phyloP scores from a whole-genome alignment of 2,329 filamentous ascomycete genomes.

The Monilinia fructigena region DNA sequence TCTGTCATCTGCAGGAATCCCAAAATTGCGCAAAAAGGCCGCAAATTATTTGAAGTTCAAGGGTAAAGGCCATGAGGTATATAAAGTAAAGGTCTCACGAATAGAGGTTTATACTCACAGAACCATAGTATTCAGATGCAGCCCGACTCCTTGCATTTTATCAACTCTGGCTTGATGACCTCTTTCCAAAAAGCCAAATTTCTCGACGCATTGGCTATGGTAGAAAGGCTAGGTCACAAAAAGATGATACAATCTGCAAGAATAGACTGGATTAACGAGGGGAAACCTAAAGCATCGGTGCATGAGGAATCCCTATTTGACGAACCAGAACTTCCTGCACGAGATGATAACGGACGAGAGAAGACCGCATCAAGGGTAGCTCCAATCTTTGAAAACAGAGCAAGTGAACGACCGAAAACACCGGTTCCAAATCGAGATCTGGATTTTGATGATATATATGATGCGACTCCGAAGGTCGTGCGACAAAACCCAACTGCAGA shows the following conservation, averaged over 20 bases:
- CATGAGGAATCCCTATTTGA: constrained; percentile 38
- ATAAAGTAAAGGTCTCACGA: neutral
- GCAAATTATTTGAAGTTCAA: constrained; percentile 73
- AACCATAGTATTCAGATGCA: constrained; percentile 73
- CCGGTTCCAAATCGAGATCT: constrained; percentile 45
- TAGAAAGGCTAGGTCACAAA: constrained; percentile 90
- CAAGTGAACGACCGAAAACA: constrained; percentile 37
- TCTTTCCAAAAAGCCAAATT: constrained; percentile 96
- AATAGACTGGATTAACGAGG: constrained; percentile 80
- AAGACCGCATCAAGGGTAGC: constrained; percentile 41
- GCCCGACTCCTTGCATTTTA: constrained; percentile 83
- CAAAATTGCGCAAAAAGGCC: constrained; percentile 71
- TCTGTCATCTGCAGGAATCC: constrained; percentile 80
- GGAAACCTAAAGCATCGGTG: constrained; percentile 50
- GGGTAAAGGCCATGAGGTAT: constrained; percentile 89
- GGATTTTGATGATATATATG: constrained; percentile 47
- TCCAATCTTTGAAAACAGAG: constrained; percentile 42
- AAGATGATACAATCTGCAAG: constrained; percentile 73
- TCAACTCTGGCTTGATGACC: constrained; percentile 93
- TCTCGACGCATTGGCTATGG: constrained; percentile 80
- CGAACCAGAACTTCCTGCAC: constrained; percentile 32
- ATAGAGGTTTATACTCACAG: constrained; percentile 24
- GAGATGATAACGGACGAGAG: constrained; percentile 36
- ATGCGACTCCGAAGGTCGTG: constrained; percentile 48
- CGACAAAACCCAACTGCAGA: constrained; percentile 30